phyloP scores from a whole-genome alignment of 495 filamentous ascomycete species.

The Penicillium coffeae region DNA sequence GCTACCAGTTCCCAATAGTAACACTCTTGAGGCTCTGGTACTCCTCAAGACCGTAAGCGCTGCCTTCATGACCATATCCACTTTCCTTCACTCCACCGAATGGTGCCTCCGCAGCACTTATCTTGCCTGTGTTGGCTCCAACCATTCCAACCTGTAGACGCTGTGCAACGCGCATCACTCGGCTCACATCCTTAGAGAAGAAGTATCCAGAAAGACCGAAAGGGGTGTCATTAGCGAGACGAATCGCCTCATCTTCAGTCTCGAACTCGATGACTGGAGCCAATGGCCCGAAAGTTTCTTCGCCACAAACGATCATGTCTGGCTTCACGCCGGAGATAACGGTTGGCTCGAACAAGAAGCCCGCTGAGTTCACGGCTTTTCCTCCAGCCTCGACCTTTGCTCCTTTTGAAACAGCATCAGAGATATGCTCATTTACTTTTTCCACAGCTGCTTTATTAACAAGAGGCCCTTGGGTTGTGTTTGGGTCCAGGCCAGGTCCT shows the following conservation, averaged over 20 bases:
- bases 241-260: constrained; percentile 23
- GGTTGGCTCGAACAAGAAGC: constrained; percentile 73
- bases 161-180: constrained; percentile 16
- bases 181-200: constrained; percentile 21
- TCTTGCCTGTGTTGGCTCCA: constrained; percentile 3
- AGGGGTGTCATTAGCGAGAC: constrained; percentile 22
- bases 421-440: constrained; percentile 76
- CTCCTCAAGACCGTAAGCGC: constrained; percentile 8
- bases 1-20: no score
- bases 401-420: constrained; percentile 72
- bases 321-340: constrained; percentile 60
- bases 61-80: constrained; percentile 7
- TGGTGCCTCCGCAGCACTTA: constrained; percentile 2
- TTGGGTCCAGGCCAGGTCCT: constrained; percentile 67
- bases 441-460: constrained; percentile 71
- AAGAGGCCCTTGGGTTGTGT: constrained; percentile 75
- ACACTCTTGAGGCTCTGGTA: constrained; percentile 4
- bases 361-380: constrained; percentile 57
- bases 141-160: constrained; percentile 15
- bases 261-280: constrained; percentile 23
- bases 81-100: constrained; percentile 10
- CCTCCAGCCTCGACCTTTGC: constrained; percentile 70
- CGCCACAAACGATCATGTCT: constrained; percentile 29
- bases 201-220: constrained; percentile 32
- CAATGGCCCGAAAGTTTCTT: constrained; percentile 34